Evolutionary conservation across 2,329 filamentous ascomycete genomes (phyloP), one percentile per base, ranked within the genome.

Genomic region (Aspergillus puulaauensis): DNA sequence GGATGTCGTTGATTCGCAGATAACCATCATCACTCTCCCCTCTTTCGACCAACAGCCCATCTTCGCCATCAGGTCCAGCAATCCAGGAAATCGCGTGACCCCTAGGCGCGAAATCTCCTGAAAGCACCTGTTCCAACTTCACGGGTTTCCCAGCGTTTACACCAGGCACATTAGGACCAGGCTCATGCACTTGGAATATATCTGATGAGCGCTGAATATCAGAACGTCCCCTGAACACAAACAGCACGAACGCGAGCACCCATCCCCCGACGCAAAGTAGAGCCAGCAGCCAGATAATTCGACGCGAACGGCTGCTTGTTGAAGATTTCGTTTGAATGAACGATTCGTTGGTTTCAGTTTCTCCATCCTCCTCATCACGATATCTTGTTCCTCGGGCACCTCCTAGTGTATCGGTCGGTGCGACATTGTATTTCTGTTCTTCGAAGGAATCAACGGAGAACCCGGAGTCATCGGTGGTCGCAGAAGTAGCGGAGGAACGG

Each of bases 1-100:
- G 85, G 53, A 99, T 88, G 73, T 98, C 91, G 71, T 96, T 90
- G 1, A 97, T 90, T 2, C 95, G 85, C 54, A 99, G 78, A 67
- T 89, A 98, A 58, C 88, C 86, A 5, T 82, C 86, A 1, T 73
- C 68, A 23, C 54, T 83, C 51, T 82, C 86, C 24, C 72, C 72
- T 67, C 84, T 82, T 74, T 96, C 90, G 19, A 99, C 83, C 63
- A 99, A 74, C 58, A 98, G 74, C 1, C 95, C 95, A 70, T 99
- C 95, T 63, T 80, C 76, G 9, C 76, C 77, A 51, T 76, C 68
- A n/a, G 78, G 72, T 1, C 78, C 78, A 2, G 75, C 72, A 60
- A 79, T 77, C 79, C 79, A 81, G 1, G 77, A 73, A 46, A 81
- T 76, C 2, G 68, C 70, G 60, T 79, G 78, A 15, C 67, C 66